Base-by-base conservation (phyloP, 1,284 basidiomycete genomes). In the Irpex rosettiformis region DNA sequence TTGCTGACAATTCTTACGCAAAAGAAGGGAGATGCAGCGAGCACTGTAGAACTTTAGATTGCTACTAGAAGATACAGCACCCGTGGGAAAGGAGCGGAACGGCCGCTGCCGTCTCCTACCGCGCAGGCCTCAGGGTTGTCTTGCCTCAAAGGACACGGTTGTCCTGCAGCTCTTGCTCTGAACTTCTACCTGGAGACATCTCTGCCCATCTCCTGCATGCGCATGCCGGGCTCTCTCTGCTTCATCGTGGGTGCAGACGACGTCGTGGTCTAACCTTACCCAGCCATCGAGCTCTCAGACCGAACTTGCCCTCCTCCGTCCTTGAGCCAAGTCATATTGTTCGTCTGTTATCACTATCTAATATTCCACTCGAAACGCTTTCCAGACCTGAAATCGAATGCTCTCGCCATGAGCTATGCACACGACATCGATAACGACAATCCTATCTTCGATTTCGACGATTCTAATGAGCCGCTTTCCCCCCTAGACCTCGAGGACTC, bases 391-490 rank as follows among this genome's bases (percentile, higher is more conserved):
- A 43, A 70, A 66, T 49, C 54, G 65, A 64, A 57, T 55, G 52
- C 66, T 71, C 69, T 67, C 65, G 62, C 66, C 74, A 81, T 80
- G 79, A 75, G 74, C 74, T 70, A 54, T 25, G 63, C 63, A 61
- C 73, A 73, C 72, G 73, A 73, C 71, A 80, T 81, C 78, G 81
- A 85, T 81, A 80, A 79, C 77, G 77, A 79, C 59, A 37, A 7
- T 37, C 16, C 33, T 37, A 67, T 83, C 67, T 81, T 82, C 68
- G 73, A 77, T 62, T 81, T 84, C 53, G 33, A 37, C 33, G 33
- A 37, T 37, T 37, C 33, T 37, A 37, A 37, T 37, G 58, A 64
- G 48, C 55, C 53, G 54, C 53, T 55, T 57, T 57, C 56, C 61
- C 59, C 59, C 70, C 43, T 21, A 24, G 22, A 10, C 43, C 70